Conservation (phyloP, 768 basidiomycete species). For the Boletus sp. region DNA sequence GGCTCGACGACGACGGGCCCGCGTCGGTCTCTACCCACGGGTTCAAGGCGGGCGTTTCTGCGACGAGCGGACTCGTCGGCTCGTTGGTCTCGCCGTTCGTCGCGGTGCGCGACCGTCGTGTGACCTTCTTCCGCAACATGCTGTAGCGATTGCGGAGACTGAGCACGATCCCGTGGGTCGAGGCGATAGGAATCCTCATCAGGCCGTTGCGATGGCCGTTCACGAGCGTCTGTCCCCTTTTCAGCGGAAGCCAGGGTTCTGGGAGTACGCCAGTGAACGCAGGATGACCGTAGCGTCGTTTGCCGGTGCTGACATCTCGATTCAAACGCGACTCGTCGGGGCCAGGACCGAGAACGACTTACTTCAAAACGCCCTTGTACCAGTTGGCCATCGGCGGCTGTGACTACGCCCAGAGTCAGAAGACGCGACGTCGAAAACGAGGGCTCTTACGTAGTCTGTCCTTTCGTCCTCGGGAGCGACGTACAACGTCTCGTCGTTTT, state of each 20-base stretch:
- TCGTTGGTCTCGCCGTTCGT: conserved; percentile 10
- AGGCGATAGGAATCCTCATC: conserved; percentile 38
- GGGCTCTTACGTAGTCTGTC: conserved; percentile 73
- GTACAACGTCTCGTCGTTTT: conserved; percentile 92
- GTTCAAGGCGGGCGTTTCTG: conserved; percentile 39
- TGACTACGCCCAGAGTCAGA: conserved; percentile 48
- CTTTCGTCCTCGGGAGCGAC: conserved; percentile 93
- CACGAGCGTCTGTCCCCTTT: conserved; percentile 74
- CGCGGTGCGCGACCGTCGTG: conserved; percentile 8
- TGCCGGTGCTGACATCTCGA: conserved; percentile 67
- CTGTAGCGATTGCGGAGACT: conserved; percentile 76
- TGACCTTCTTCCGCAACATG: conserved; percentile 40
- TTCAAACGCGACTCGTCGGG: conserved; percentile 1
- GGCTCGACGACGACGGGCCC: conserved; percentile 17
- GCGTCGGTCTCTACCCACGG: conserved; percentile 57
- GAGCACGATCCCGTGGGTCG: conserved; percentile 71
- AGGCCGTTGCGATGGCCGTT: conserved; percentile 44
- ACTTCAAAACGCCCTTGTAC: conserved; percentile 93
- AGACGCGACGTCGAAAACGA: neutral
- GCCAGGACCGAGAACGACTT: conserved; percentile 14
- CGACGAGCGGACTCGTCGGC: conserved; percentile 3
- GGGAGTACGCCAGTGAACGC: conserved; percentile 92
- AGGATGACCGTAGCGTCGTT: conserved; percentile 92
- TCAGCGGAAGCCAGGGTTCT: conserved; percentile 90
- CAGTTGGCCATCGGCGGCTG: conserved; percentile 97